phyloP scores from a whole-genome alignment of 2,329 filamentous ascomycete species.

The Colletotrichum sp. region DNA sequence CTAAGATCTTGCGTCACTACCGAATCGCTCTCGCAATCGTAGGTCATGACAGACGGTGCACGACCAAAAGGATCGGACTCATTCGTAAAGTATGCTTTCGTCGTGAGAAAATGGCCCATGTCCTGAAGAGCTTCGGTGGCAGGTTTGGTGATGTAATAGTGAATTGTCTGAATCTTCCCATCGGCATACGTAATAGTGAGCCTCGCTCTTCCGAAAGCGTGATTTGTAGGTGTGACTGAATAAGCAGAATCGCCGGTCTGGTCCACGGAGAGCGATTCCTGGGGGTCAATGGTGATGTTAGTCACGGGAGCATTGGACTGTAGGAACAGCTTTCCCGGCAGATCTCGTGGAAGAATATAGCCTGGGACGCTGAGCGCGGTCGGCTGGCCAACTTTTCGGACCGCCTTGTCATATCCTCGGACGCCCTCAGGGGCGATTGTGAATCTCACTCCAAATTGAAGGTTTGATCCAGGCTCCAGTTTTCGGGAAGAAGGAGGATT shows the following conservation, averaged over 20 bases:
- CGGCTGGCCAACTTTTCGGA: too few species aligned
- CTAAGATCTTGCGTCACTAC: conserved; percentile 52
- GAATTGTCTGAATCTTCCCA: conserved; percentile 55
- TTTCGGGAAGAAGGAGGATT: conserved; percentile 54
- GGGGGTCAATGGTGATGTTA: conserved; percentile 48
- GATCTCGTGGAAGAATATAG: too few species aligned
- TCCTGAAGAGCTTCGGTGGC: conserved; percentile 47
- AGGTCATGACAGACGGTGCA: conserved; percentile 60
- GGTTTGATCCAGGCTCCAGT: conserved; percentile 47
- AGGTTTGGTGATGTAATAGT: conserved; percentile 60
- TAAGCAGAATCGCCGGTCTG: conserved; percentile 32
- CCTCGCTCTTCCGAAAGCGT: conserved; percentile 54
- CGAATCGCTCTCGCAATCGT: conserved; percentile 52
- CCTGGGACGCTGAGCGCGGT: too few species aligned
- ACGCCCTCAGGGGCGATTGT: background rate
- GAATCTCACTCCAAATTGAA: conserved; percentile 50
- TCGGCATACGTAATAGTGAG: conserved; percentile 54
- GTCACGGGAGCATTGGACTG: too few species aligned
- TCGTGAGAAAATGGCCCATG: conserved; percentile 59
- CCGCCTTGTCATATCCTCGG: too few species aligned
- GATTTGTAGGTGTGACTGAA: conserved; percentile 44
- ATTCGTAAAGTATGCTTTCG: conserved; percentile 56
- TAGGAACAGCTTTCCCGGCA: too few species aligned
- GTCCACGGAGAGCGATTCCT: conserved; percentile 34
- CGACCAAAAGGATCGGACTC: conserved; percentile 58